Evolutionary conservation across 2,329 filamentous ascomycete genomes (phyloP).

Genomic region (Lachnellula suecica): DNA sequence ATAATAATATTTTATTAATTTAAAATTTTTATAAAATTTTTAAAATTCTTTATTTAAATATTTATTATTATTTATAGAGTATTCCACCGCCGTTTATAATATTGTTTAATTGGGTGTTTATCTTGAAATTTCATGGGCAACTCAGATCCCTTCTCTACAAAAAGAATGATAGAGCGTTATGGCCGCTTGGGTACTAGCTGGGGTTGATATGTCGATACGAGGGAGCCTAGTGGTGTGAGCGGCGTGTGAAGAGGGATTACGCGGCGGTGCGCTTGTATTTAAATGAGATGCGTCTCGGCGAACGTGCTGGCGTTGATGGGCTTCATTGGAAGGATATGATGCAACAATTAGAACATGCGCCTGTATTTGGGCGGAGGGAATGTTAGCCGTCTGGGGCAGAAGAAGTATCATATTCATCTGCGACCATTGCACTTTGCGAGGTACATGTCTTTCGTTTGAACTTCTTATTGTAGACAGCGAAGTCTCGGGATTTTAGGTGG

Average conservation of each 20-base stretch:
- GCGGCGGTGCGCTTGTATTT: slow-evolving; percentile 14
- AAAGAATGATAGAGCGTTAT: slow-evolving; percentile 15
- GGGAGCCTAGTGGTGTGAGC: slow-evolving; percentile 15
- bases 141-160: slow-evolving; percentile 16
- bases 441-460: slow-evolving; percentile 12
- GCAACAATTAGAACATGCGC: slow-evolving; percentile 15
- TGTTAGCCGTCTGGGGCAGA: slow-evolving; percentile 13
- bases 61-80: slow-evolving; percentile 14
- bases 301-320: slow-evolving; percentile 13
- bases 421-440: slow-evolving; percentile 14
- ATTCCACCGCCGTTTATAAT: slow-evolving; percentile 14
- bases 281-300: slow-evolving; percentile 14
- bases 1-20: too few species aligned
- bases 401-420: slow-evolving; percentile 11
- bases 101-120: slow-evolving; percentile 16
- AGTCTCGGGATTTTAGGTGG: slow-evolving; percentile 14
- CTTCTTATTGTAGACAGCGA: slow-evolving; percentile 10
- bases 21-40: too few species aligned
- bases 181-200: slow-evolving; percentile 16
- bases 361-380: slow-evolving; percentile 13
- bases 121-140: slow-evolving; percentile 13
- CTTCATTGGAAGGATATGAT: slow-evolving; percentile 18
- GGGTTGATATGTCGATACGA: slow-evolving; percentile 17
- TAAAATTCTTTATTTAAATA: too few species aligned
- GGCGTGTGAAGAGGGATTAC: slow-evolving; percentile 14